These are phyloP conservation scores for Suillus americanus DNA, from an alignment of 768 basidiomycete genomes.

Conservation along the genomic window DNA sequence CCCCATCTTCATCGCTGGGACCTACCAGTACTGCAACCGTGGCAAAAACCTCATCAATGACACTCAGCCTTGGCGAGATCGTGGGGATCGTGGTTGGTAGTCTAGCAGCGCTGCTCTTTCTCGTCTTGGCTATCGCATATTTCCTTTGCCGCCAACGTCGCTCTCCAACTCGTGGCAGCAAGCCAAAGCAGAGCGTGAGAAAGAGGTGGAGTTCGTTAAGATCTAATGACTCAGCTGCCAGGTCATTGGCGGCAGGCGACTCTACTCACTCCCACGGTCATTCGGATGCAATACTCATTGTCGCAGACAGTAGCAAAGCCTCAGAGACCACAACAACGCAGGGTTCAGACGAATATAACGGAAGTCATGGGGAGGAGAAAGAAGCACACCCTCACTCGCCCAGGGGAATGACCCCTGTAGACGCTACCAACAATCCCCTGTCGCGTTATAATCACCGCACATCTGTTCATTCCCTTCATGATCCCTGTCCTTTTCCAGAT, in stretches of 20 bases:
- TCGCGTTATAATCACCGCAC: slow-evolving; percentile 15
- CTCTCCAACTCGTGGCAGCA: slow-evolving; percentile 26
- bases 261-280: slow-evolving; percentile 17
- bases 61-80: slow-evolving; percentile 39
- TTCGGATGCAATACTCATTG: slow-evolving; percentile 21
- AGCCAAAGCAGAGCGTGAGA: slow-evolving; percentile 12
- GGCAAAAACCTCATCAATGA: slow-evolving; percentile 9
- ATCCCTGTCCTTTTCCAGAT: slow-evolving; percentile 10
- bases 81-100: slow-evolving; percentile 55
- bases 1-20: slow-evolving; percentile 7
- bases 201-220: slow-evolving; percentile 28
- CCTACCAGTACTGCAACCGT: slow-evolving; percentile 9
- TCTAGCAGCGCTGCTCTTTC: slow-evolving; percentile 34
- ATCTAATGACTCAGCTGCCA: slow-evolving; percentile 20
- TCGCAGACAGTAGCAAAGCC: slow-evolving; percentile 11
- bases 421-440: slow-evolving; percentile 18
- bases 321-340: slow-evolving; percentile 19
- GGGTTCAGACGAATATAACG: slow-evolving; percentile 22
- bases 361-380: slow-evolving; percentile 23
- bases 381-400: slow-evolving; percentile 15
- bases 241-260: slow-evolving; percentile 1
- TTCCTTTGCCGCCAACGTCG: slow-evolving; percentile 19
- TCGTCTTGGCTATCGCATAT: slow-evolving; percentile 34
- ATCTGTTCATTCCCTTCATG: slow-evolving; percentile 21
- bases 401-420: slow-evolving; percentile 17